Conservation (phyloP, 1,284 basidiomycete species). For the Somion occarium region DNA sequence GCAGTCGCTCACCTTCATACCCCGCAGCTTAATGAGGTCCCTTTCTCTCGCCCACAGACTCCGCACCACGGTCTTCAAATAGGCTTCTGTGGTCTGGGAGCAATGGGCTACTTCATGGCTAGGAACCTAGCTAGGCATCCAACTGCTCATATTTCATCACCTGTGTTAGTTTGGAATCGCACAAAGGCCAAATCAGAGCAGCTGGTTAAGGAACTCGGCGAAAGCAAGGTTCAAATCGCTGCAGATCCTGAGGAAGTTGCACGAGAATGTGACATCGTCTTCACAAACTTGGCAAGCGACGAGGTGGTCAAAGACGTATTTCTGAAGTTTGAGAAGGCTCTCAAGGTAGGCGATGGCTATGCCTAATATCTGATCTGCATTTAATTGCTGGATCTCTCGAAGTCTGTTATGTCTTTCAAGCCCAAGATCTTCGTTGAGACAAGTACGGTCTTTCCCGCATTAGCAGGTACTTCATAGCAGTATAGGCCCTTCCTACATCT, state of each 20-base stretch:
- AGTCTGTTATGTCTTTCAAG: conserved; percentile 33
- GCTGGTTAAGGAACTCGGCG: conserved; percentile 50
- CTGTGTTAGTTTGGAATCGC: conserved; percentile 69
- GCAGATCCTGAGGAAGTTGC: conserved; percentile 53
- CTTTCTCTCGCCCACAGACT: conserved; percentile 57
- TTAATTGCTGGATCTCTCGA: conserved; percentile 30
- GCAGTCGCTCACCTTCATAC: not conserved
- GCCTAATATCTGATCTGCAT: not conserved
- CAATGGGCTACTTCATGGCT: conserved; percentile 74
- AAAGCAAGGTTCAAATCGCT: conserved; percentile 48
- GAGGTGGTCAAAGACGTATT: conserved; percentile 71
- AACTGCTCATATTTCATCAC: conserved; percentile 29
- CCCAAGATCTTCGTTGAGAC: conserved; percentile 80
- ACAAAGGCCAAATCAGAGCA: conserved; percentile 53
- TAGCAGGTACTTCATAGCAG: conserved; percentile 47
- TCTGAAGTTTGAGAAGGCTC: conserved; percentile 52
- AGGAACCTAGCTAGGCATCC: conserved; percentile 63
- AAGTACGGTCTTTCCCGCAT: conserved; percentile 72
- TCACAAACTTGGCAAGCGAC: conserved; percentile 77
- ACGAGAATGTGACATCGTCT: conserved; percentile 70
- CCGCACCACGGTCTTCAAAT: conserved; percentile 39
- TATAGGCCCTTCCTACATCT: not conserved
- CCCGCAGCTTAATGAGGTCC: conserved; percentile 18
- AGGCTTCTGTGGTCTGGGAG: conserved; percentile 64
- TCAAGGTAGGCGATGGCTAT: conserved; percentile 33